A percentile compares a stretch with the other conserved stretches of the same genome.
Conservation (phyloP, 2,329 filamentous ascomycete genomes). For the Fusarium fujikuroi region DNA sequence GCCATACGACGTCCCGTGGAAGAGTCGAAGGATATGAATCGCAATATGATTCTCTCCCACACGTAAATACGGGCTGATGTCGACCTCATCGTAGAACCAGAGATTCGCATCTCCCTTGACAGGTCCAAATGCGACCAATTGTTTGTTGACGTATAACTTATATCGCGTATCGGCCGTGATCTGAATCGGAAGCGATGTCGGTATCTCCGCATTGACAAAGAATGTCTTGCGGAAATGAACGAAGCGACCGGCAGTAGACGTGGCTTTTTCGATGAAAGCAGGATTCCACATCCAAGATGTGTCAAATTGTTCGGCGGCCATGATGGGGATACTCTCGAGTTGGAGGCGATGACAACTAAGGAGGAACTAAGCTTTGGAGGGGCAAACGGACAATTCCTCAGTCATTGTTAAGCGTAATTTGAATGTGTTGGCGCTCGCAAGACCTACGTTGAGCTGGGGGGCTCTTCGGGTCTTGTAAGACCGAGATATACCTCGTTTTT, state of each 20-base stretch:
- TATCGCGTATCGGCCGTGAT: slow-evolving; percentile 1
- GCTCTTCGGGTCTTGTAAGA: not conserved
- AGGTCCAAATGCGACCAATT: not conserved
- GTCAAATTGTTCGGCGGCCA: not conserved
- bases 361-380: not conserved
- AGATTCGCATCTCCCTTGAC: not conserved
- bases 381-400: accelerated
- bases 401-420: not conserved
- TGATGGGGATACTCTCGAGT: not conserved
- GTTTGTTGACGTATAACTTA: not conserved
- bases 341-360: not conserved
- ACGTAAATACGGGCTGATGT: not conserved
- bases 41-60: not conserved
- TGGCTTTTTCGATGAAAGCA: not conserved
- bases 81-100: not conserved
- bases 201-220: accelerated
- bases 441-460: accelerated
- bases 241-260: not conserved
- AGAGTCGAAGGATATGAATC: not conserved
- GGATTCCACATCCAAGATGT: slow-evolving; percentile 8
- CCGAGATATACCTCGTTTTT: not conserved
- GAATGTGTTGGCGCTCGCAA: accelerated
- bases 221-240: not conserved
- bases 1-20: not conserved
- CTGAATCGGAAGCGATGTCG: not conserved